Evolutionary conservation across 2,329 filamentous ascomycete genomes (phyloP), one percentile per base, ranked within the genome.

Genomic region (Colletotrichum agaves): DNA sequence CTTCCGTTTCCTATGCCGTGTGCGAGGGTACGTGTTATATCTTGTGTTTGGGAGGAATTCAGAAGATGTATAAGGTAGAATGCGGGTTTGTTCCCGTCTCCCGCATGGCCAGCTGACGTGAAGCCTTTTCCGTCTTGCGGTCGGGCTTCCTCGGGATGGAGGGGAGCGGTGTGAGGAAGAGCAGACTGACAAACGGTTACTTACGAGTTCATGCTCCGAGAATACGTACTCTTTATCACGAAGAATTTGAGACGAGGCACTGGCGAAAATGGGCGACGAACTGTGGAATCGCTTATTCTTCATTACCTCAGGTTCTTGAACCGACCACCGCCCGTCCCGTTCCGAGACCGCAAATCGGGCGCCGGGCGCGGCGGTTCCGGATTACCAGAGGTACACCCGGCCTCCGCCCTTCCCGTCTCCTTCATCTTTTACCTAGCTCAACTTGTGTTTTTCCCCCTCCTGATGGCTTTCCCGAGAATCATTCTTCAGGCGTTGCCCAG

Each of bases 401-500:
- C 13, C 44, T 19, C 50, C 53, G n/a, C 10, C 52, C 52, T 47
- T 23, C 15, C 6, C 41, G 21, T 33, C 17, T 43, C 44, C 39
- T 33, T 67, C 11, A 39, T 21, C 19, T 50, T 39, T 27, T 19
- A 31, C 17, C 23, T 49, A 55, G 6, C 41, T 8, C 8, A 27
- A 27, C 6, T 4, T 5, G 3, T 27, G 5, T 6, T 27, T 27
- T 27, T 6, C 23, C 23, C 23, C 5, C 23, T 27, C 3, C 4
- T 27, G 23, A 27, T 1, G 23, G 6, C 23, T 27, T 27, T 6
- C 23, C 23, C 23, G 23, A 27, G 27, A 27, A 27, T 7, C 27
- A 7, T 27, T 52, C 3, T 47, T 68, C 35, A 71, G 10, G 75
- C 75, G 69, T 78, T 83, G 27, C 85, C 85, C n/a, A 82, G 84